Percentiles rank a stretch among this genome's conserved stretches.
Conservation (phyloP, 805 yeast genomes). For the Wickerhamiella lipophila region DNA sequence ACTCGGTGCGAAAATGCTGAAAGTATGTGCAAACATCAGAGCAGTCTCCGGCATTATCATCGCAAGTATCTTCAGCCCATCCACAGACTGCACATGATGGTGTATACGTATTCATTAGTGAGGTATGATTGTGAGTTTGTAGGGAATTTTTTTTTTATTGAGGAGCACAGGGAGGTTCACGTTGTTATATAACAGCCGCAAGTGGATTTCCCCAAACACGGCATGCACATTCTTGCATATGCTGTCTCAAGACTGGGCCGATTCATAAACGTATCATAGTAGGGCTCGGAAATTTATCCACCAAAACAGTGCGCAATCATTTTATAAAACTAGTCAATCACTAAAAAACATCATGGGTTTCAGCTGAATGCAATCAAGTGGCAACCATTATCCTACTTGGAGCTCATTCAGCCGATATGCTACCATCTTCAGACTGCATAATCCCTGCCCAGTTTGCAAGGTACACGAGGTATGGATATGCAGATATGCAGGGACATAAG, state of each 20-base stretch:
- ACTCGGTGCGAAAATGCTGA: constrained; percentile 21
- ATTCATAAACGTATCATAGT: not conserved
- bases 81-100: constrained; percentile 22
- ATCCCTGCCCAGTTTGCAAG: constrained; percentile 1
- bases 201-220: constrained; percentile 3
- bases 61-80: constrained; percentile 22
- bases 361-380: not conserved
- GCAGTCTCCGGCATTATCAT: not conserved
- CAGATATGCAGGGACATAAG: constrained; percentile 1
- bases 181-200: constrained; percentile 5
- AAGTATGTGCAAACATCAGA: constrained; percentile 8
- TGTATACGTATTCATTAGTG: not conserved
- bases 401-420: not conserved
- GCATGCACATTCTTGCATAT: constrained; percentile 5
- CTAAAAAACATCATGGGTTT: too few relatives aligned
- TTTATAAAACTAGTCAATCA: too few relatives aligned
- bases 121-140: not conserved
- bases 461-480: constrained; percentile 1
- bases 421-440: not conserved
- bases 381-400: not conserved
- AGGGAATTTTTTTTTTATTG: not conserved
- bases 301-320: too few relatives aligned
- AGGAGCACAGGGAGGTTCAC: not conserved
- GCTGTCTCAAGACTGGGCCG: constrained; percentile 1
- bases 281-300: not conserved